A percentile compares a stretch with the other conserved stretches of the same genome.
Evolutionary conservation across 139 green algal species (phyloP).

Genomic region (Monoraphidium neglectum): DNA sequence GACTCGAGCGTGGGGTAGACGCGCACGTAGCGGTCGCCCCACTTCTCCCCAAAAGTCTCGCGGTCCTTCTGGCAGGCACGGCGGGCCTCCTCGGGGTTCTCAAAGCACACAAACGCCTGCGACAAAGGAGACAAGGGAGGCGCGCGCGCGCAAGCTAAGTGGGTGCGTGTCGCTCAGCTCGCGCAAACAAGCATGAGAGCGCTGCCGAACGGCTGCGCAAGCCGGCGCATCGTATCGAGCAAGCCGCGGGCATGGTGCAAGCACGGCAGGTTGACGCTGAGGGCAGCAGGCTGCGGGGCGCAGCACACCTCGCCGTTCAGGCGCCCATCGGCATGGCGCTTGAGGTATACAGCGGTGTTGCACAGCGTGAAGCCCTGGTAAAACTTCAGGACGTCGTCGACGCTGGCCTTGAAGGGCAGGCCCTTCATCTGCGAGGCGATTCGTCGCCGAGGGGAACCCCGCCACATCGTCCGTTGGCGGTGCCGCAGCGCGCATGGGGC

Average conservation of each 20-base stretch:
- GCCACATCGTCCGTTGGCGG: no score
- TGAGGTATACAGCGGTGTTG: constrained; percentile 51
- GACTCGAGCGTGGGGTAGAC: constrained; percentile 67
- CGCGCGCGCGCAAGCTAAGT: no score
- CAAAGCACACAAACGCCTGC: constrained; percentile 73
- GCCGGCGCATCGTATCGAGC: no score
- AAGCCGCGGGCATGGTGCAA: no score
- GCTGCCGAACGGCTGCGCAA: no score
- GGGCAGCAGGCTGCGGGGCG: background rate
- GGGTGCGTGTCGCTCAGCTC: no score
- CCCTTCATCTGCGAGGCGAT: no score
- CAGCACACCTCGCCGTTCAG: constrained; percentile 62
- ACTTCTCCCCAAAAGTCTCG: constrained; percentile 74
- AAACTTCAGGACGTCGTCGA: constrained; percentile 32
- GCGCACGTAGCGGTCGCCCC: constrained; percentile 73
- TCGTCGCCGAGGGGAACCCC: no score
- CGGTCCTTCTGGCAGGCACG: constrained; percentile 68
- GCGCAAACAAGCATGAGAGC: no score
- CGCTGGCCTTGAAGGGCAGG: constrained; percentile 27
- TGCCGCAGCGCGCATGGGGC: no score
- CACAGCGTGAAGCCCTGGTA: constrained; percentile 66
- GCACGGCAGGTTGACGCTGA: no score
- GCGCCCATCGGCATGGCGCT: constrained; percentile 52
- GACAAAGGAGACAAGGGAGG: no score
- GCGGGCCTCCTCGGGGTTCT: constrained; percentile 52